phyloP scores from a whole-genome alignment of 495 filamentous ascomycete genomes.

The Cetradonia linearis region DNA sequence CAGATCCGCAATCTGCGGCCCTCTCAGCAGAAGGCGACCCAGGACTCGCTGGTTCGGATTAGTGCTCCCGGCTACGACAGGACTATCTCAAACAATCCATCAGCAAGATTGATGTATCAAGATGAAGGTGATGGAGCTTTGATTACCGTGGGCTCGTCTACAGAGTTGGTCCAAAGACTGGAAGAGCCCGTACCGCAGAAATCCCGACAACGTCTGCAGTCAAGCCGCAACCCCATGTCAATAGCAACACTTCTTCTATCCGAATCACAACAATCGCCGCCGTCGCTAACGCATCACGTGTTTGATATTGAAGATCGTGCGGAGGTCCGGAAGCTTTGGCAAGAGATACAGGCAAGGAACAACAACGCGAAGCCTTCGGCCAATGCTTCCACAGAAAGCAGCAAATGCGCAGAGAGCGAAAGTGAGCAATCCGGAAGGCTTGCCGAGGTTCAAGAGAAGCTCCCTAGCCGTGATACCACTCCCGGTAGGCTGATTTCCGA shows the following conservation, averaged over 20 bases:
- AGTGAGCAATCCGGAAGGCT: neutral
- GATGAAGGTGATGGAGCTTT: slow-evolving; percentile 45
- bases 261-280: slow-evolving; percentile 14
- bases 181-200: slow-evolving; percentile 31
- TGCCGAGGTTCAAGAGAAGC: neutral
- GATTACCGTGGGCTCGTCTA: slow-evolving; percentile 44
- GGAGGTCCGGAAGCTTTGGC: slow-evolving; percentile 9
- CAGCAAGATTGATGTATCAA: slow-evolving; percentile 41
- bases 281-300: slow-evolving; percentile 1
- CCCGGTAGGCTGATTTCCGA: neutral
- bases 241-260: neutral
- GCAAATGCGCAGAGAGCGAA: no score
- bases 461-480: neutral
- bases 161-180: slow-evolving; percentile 41
- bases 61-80: slow-evolving; percentile 41
- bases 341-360: slow-evolving; percentile 10
- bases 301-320: slow-evolving; percentile 15
- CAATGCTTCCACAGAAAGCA: neutral
- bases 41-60: slow-evolving; percentile 32
- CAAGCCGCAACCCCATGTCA: slow-evolving; percentile 1
- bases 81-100: slow-evolving; percentile 38
- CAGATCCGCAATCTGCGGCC: slow-evolving; percentile 29
- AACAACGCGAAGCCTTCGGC: neutral
- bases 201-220: neutral
- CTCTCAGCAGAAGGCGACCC: slow-evolving; percentile 1